Evolutionary conservation across 495 filamentous ascomycete species (phyloP).

Genomic region (Podospora fimiseda): DNA sequence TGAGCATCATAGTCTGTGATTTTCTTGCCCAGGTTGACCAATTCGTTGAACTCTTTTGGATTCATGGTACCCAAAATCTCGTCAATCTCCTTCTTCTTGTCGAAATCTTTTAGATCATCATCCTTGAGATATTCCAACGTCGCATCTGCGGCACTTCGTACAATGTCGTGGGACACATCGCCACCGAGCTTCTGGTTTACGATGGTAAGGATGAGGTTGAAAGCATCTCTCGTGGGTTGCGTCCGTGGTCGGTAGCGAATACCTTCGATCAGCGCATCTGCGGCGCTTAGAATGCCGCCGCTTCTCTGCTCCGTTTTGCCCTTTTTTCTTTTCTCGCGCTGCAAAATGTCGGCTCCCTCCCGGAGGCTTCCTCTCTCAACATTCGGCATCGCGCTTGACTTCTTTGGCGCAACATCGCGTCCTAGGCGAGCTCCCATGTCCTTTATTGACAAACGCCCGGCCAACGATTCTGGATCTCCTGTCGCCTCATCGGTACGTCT

Average conservation of each 20-base stretch:
- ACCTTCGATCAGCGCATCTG: constrained; percentile 82
- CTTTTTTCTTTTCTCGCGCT: constrained; percentile 75
- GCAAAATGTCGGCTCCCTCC: constrained; percentile 81
- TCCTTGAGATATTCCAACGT: constrained; percentile 89
- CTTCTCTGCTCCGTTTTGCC: constrained; percentile 72
- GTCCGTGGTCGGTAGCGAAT: constrained; percentile 80
- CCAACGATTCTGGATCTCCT: constrained; percentile 94
- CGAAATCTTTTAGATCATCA: constrained; percentile 92
- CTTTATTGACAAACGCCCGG: constrained; percentile 82
- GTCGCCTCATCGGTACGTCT: constrained; percentile 90
- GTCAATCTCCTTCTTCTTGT: constrained; percentile 97
- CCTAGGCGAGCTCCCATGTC: constrained; percentile 87
- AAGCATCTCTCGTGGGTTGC: constrained; percentile 87
- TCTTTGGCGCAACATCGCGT: constrained; percentile 73
- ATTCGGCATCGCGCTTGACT: constrained; percentile 53
- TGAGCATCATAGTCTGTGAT: constrained; percentile 98
- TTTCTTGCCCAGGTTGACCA: constrained; percentile 96
- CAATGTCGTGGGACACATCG: constrained; percentile 86
- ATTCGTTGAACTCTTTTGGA: constrained; percentile 91
- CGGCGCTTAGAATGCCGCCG: constrained; percentile 74
- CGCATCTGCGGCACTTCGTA: constrained; percentile 92
- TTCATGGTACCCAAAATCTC: constrained; percentile 81
- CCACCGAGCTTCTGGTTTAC: constrained; percentile 75
- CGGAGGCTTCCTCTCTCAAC: constrained; percentile 72
- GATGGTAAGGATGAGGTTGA: constrained; percentile 88